phyloP scores from a whole-genome alignment of 2,329 filamentous ascomycete species.

The Dactylellina cionopaga region DNA sequence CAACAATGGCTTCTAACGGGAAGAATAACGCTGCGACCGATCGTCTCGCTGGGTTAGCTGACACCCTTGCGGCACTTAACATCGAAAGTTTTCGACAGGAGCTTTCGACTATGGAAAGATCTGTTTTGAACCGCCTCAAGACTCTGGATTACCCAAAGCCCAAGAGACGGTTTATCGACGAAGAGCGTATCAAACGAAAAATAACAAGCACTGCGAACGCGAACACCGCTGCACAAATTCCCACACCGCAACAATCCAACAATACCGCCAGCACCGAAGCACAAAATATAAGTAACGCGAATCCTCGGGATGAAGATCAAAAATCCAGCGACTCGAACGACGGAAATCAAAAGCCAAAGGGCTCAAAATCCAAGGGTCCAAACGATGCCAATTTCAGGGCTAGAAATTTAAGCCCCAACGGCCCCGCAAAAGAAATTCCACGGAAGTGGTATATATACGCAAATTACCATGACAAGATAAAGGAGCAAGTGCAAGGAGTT shows the following conservation, averaged over 20 bases:
- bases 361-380: too few species aligned
- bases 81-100: slow-evolving; percentile 17
- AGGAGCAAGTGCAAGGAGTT: background rate
- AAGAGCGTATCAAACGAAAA: too few species aligned
- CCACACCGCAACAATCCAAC: too few species aligned
- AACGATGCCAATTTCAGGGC: background rate
- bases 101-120: slow-evolving; percentile 9
- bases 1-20: background rate
- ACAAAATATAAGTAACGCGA: too few species aligned
- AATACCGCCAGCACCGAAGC: too few species aligned
- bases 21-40: background rate
- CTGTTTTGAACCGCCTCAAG: slow-evolving; percentile 2
- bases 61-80: too few species aligned
- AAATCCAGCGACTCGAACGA: too few species aligned
- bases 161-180: slow-evolving; percentile 27
- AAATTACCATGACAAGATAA: slow-evolving; percentile 10
- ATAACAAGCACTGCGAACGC: too few species aligned
- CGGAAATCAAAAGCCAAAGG: too few species aligned
- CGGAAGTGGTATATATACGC: background rate
- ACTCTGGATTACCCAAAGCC: background rate
- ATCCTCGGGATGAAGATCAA: too few species aligned
- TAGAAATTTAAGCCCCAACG: background rate
- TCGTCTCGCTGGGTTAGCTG: background rate
- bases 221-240: too few species aligned
- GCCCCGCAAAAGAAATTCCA: background rate